These are phyloP conservation scores for Bonnemaisonia californica DNA, from an alignment of 31 red algal species.

Conservation along the genomic window DNA sequence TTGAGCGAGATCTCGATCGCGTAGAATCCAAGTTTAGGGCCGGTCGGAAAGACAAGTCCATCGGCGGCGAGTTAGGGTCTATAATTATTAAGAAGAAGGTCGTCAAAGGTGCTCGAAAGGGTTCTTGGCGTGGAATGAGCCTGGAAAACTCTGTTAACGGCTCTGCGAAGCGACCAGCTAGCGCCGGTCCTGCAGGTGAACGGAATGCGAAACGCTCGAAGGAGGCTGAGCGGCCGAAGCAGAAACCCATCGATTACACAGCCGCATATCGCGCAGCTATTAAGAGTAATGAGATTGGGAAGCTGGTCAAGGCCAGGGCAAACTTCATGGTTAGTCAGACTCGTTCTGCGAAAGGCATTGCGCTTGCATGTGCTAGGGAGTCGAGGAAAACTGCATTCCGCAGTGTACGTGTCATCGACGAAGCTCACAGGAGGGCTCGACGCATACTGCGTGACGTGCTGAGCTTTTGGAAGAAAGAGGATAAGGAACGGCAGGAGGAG, in stretches of 20 bases:
- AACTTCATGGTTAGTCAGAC: conserved; percentile 50
- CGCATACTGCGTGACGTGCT: conserved; percentile 84
- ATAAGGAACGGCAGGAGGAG: conserved; percentile 87
- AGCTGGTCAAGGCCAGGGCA: conserved; percentile 54
- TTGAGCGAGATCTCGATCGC: conserved; percentile 80
- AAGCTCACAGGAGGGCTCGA: conserved; percentile 69
- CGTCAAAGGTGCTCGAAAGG: conserved; percentile 52
- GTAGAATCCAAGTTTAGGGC: conserved; percentile 83
- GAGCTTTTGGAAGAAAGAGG: conserved; percentile 85
- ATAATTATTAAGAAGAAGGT: conserved; percentile 72
- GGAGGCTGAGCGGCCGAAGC: conserved; percentile 61
- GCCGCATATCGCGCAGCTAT: conserved; percentile 59
- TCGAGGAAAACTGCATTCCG: conserved; percentile 69
- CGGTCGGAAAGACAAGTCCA: conserved; percentile 76
- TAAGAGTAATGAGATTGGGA: conserved; percentile 79
- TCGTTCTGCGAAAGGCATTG: conserved; percentile 58
- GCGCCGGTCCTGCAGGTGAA: conserved; percentile 32
- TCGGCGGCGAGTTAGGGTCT: conserved; percentile 87
- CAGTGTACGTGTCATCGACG: conserved; percentile 80
- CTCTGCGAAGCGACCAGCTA: conserved; percentile 62
- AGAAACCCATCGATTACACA: conserved; percentile 70
- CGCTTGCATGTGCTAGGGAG: conserved; percentile 72
- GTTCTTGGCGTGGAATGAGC: not conserved
- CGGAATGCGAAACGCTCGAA: conserved; percentile 31
- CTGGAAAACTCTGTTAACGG: conserved; percentile 20